Evolutionary conservation across 768 basidiomycete species (phyloP).

Genomic region (Tephrocybe rancida): DNA sequence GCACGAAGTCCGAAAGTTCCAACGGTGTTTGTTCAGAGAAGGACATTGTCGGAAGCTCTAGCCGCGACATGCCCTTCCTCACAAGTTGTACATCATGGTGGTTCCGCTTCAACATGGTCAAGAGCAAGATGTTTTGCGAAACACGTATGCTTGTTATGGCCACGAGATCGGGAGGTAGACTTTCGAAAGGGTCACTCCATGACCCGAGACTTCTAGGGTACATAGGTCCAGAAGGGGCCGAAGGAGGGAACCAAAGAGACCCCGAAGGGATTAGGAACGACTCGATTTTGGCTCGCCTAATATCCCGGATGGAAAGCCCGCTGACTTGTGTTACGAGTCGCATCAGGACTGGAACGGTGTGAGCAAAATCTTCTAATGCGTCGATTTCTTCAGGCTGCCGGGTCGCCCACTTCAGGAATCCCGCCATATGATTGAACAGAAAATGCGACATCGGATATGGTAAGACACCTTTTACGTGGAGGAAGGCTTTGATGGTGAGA

Average conservation of each 20-base stretch:
- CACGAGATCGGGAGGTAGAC: conserved; percentile 44
- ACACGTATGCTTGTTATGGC: conserved; percentile 65
- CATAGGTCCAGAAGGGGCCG: conserved; percentile 59
- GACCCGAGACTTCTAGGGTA: conserved; percentile 52
- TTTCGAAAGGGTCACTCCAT: conserved; percentile 37
- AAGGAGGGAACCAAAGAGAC: conserved; percentile 65
- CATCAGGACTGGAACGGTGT: conserved; percentile 58
- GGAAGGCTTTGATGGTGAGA: conserved; percentile 52
- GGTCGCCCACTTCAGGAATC: conserved; percentile 60
- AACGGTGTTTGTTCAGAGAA: conserved; percentile 27
- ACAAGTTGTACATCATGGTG: conserved; percentile 69
- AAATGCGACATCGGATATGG: conserved; percentile 69
- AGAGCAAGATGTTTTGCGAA: conserved; percentile 71
- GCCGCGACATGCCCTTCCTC: conserved; percentile 63
- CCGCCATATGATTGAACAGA: conserved; percentile 70
- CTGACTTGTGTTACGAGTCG: conserved; percentile 65
- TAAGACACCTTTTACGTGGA: conserved; percentile 56
- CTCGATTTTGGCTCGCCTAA: conserved; percentile 75
- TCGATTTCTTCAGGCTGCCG: conserved; percentile 44
- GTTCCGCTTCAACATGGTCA: conserved; percentile 64
- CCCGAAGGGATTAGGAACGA: conserved; percentile 69
- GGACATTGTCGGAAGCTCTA: conserved; percentile 55
- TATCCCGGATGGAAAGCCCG: conserved; percentile 70
- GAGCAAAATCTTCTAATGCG: conserved; percentile 54
- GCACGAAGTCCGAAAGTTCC: conserved; percentile 51